Conservation (phyloP, 371 early-diverging fungal species). For the Enteropsectra breve region DNA sequence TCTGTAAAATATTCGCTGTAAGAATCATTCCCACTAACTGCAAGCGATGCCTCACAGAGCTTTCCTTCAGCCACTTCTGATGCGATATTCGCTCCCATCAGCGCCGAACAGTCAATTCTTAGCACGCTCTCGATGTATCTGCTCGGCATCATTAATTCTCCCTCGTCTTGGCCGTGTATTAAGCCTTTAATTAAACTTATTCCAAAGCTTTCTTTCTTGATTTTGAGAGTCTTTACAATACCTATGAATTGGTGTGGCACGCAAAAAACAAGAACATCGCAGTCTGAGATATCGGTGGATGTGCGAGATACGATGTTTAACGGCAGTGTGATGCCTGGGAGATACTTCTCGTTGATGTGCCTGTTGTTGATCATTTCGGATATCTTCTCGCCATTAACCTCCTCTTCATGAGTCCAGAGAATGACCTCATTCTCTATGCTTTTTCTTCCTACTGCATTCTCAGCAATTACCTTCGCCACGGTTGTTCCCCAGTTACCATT, state of each 20-base stretch:
- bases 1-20: constrained; percentile 66
- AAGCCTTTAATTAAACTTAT: constrained; percentile 77
- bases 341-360: constrained; percentile 86
- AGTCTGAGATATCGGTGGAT: constrained; percentile 67
- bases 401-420: constrained; percentile 89
- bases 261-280: constrained; percentile 80
- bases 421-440: constrained; percentile 70
- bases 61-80: constrained; percentile 79
- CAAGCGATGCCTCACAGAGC: constrained; percentile 79
- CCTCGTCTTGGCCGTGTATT: constrained; percentile 51
- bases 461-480: constrained; percentile 78
- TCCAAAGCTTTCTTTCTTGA: constrained; percentile 67
- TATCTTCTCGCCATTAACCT: constrained; percentile 71
- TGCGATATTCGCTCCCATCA: constrained; percentile 97
- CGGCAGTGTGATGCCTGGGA: constrained; percentile 76
- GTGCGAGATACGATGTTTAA: constrained; percentile 75
- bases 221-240: constrained; percentile 64
- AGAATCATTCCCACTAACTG: constrained; percentile 64
- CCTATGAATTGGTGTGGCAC: constrained; percentile 84
- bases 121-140: constrained; percentile 71
- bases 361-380: constrained; percentile 82
- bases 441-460: constrained; percentile 63
- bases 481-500: constrained; percentile 69
- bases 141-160: constrained; percentile 71
- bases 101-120: constrained; percentile 67